Conservation (phyloP, 192 early-diverging fungal genomes). For the Coemansia reversa region DNA sequence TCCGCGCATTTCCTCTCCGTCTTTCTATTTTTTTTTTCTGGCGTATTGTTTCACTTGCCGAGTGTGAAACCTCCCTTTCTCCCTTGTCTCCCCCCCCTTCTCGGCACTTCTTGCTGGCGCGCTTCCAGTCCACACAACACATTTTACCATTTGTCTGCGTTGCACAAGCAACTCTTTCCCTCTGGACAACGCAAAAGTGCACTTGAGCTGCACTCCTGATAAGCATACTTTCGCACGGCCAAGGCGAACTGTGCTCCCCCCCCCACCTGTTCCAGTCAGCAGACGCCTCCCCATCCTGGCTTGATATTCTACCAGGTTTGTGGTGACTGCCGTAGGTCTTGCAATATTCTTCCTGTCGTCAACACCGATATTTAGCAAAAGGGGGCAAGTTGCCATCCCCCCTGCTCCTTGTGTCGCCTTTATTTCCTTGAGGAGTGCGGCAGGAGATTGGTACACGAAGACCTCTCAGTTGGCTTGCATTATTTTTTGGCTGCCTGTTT, state of each 20-base stretch:
- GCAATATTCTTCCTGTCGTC: background rate
- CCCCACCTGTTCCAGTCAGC: background rate
- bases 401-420: background rate
- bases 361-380: background rate
- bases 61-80: background rate
- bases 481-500: background rate
- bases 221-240: background rate
- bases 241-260: background rate
- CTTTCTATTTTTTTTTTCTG: background rate
- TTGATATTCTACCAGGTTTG: background rate
- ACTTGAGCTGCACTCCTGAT: background rate
- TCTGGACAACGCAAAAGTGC: background rate
- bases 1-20: slow-evolving; percentile 6
- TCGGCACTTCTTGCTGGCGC: background rate
- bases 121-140: background rate
- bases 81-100: background rate
- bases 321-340: background rate
- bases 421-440: background rate
- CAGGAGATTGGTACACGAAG: background rate
- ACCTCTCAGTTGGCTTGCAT: background rate
- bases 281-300: background rate
- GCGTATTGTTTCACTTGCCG: slow-evolving; percentile 11
- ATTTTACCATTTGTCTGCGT: background rate
- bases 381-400: background rate
- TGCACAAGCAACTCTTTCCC: background rate